Evolutionary conservation across 129 eudicot species (phyloP), one percentile per base, ranked within the genome.

Genomic region (Chrysanthemum makinoi): DNA sequence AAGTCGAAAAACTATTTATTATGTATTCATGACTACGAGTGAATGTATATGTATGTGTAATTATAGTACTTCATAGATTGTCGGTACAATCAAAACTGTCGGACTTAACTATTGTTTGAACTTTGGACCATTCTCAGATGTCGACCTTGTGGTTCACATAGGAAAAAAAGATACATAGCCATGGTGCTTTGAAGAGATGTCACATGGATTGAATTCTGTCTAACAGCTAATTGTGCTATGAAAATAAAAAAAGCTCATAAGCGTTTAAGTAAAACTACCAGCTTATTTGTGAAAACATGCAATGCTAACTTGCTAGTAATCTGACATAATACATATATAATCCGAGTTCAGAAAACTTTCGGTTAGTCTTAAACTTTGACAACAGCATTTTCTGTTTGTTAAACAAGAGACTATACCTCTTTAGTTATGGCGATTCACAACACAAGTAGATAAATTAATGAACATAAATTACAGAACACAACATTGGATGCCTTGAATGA

Each of bases 401-500:
- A 18, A 44, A 10, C 54, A 4, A 47, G 8, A 19, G n/a, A 66
- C 10, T 17, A 17, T 2, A n/a, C 50, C 14, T 17, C 10, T 9
- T 16, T 4, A 65, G n/a, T 65, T 65, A 10, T 46, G 49, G 71
- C 15, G 14, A 66, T 12, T 66, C 12, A 65, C 33, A 19, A 17
- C 22, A 56, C 9, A 18, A 30, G 35, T 30, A 30, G 35, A 30
- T 30, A 30, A 30, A 4, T 28, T 28, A 28, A 28, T 35, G 43
- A 35, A 35, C 7, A 39, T 39, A 6, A 39, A 1, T 28, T 69
- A 48, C 58, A 52, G 33, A 33, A 19, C 69, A 54, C 54, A 70
- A 71, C 73, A 71, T 78, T 71, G 77, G 82, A 78, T 78, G 7
- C 73, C 28, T 62, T 56, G 58, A 68, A 35, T 13, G 46, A 39